Evolutionary conservation across 2,329 filamentous ascomycete genomes (phyloP).

Genomic region (Alternaria sp.): DNA sequence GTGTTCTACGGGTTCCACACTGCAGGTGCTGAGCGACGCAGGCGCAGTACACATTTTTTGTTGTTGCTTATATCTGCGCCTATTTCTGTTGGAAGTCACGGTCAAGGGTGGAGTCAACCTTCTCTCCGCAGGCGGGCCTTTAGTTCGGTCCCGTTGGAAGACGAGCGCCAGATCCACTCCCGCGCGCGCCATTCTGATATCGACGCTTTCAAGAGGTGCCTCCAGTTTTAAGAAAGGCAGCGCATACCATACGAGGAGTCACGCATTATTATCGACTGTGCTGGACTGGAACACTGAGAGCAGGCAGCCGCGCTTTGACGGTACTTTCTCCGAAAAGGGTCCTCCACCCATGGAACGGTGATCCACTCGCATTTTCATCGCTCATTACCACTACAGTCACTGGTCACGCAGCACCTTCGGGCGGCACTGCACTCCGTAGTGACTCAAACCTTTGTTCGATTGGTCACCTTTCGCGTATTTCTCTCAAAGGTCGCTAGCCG

Average conservation of each 20-base stretch:
- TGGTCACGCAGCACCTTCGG: background rate
- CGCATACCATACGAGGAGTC: background rate
- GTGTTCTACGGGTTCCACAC: background rate
- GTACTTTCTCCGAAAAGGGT: background rate
- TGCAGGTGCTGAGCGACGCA: background rate
- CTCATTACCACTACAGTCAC: background rate
- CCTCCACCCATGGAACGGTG: slow-evolving; percentile 1
- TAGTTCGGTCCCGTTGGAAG: slow-evolving; percentile 11
- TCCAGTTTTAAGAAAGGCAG: background rate
- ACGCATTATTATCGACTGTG: background rate
- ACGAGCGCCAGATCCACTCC: slow-evolving; percentile 4
- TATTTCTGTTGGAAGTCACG: slow-evolving; percentile 15
- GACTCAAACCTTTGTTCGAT: slow-evolving; percentile 4
- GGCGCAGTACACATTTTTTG: background rate
- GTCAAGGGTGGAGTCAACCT: slow-evolving; percentile 14
- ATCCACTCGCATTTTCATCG: background rate
- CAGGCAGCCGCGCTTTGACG: background rate
- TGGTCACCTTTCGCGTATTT: background rate
- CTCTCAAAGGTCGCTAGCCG: background rate
- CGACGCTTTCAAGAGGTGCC: background rate
- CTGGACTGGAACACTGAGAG: background rate
- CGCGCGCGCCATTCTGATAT: slow-evolving; percentile 1
- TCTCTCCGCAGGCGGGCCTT: slow-evolving; percentile 7
- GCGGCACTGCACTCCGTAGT: background rate
- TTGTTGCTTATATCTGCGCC: slow-evolving; percentile 10